phyloP scores from a whole-genome alignment of 345 rosid genomes.

The Hevea brasiliensis region DNA sequence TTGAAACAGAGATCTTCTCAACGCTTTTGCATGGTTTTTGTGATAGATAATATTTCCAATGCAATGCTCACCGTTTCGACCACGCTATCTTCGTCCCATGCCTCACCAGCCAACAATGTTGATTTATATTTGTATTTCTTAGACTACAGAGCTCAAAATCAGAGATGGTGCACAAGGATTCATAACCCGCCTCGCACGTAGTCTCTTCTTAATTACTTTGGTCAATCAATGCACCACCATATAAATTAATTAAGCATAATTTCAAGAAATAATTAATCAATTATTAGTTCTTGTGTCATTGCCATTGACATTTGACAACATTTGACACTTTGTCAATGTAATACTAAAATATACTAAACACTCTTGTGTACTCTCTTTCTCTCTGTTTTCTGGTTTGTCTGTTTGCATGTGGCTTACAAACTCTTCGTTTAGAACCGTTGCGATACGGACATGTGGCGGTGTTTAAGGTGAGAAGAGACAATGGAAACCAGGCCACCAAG shows the following conservation, averaged over 20 bases:
- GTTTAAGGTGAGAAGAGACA: conserved; percentile 63
- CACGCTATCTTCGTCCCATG: conserved; percentile 61
- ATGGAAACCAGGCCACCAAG: conserved; percentile 85
- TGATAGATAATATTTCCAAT: conserved; percentile 30
- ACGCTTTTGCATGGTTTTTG: conserved; percentile 28
- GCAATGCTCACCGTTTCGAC: conserved; percentile 75
- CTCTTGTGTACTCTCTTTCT: conserved; percentile 23
- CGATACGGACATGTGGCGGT: conserved; percentile 82
- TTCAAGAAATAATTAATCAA: conserved; percentile 30
- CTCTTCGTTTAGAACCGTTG: conserved; percentile 65
- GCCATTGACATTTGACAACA: conserved; percentile 22
- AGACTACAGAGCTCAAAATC: conserved; percentile 23
- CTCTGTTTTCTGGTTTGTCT: background rate
- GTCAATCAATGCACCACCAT: conserved; percentile 24
- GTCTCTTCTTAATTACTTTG: conserved; percentile 23
- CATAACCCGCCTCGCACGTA: conserved; percentile 67
- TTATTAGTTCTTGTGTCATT: conserved; percentile 22
- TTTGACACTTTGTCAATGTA: conserved; percentile 19
- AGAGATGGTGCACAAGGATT: conserved; percentile 45
- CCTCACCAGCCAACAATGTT: conserved; percentile 10
- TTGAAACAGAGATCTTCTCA: conserved; percentile 1
- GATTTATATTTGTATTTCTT: background rate
- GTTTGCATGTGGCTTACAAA: background rate
- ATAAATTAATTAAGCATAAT: conserved; percentile 4
- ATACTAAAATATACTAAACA: background rate